Conservation (phyloP, 345 rosid genomes). For the Lepidium didymum region DNA sequence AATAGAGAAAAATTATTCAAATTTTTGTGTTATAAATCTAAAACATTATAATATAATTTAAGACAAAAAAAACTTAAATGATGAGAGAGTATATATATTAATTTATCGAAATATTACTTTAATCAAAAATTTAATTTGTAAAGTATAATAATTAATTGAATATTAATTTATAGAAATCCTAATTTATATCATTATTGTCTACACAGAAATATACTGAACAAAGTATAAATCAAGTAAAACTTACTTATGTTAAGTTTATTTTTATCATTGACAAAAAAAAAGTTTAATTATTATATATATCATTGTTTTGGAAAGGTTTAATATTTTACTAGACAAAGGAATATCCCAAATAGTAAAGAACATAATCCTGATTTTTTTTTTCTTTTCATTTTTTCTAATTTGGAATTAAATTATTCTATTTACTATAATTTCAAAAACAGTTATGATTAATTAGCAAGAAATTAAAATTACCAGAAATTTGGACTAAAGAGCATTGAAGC, state of each 20-base stretch:
- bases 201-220: background rate
- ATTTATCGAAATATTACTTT: no score
- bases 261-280: background rate
- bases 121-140: no score
- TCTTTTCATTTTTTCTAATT: background rate
- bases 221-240: background rate
- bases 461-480: conserved; percentile 47
- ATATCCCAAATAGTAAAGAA: background rate
- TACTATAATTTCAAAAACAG: background rate
- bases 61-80: no score
- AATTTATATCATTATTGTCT: no score
- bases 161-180: no score
- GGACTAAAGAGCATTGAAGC: conserved; percentile 61
- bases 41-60: no score
- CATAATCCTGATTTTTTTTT: background rate
- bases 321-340: no score
- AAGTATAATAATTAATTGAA: no score
- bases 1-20: no score
- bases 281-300: background rate
- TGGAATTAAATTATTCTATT: background rate
- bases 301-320: background rate
- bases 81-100: no score
- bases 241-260: background rate
- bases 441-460: background rate
- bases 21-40: no score